Percentiles rank a stretch among this genome's conserved stretches.
Evolutionary conservation across 2,329 filamentous ascomycete genomes (phyloP).

Genomic region (Paraconiothyrium brasiliense): DNA sequence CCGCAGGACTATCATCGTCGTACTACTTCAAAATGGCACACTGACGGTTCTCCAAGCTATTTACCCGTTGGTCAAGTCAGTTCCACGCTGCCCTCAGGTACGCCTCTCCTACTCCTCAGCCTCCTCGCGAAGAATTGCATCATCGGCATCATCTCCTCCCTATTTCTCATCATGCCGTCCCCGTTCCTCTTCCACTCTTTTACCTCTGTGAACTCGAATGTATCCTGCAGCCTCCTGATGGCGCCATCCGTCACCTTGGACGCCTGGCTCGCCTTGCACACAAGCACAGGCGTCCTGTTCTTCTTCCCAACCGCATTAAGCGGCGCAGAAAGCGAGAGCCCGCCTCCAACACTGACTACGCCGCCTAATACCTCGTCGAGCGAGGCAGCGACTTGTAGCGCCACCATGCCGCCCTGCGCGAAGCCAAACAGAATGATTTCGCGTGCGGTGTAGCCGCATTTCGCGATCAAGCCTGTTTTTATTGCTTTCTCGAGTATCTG

Average conservation of each 20-base stretch:
- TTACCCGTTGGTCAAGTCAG: slow-evolving; percentile 38
- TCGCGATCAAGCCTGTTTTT: slow-evolving; percentile 55
- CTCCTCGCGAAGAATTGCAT: slow-evolving; percentile 84
- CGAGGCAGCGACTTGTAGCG: slow-evolving; percentile 55
- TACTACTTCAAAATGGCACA: too few relatives aligned
- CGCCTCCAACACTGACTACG: slow-evolving; percentile 70
- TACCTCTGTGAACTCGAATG: slow-evolving; percentile 63
- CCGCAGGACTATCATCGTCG: too few relatives aligned
- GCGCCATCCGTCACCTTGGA: slow-evolving; percentile 69
- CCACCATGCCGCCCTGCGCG: slow-evolving; percentile 67
- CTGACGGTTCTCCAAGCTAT: too few relatives aligned
- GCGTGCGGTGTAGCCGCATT: slow-evolving; percentile 60
- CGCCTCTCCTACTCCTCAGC: slow-evolving; percentile 64
- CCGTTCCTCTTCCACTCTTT: slow-evolving; percentile 63
- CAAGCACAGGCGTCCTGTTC: slow-evolving; percentile 69
- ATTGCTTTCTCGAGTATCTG: slow-evolving; percentile 56
- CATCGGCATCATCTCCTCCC: slow-evolving; percentile 87
- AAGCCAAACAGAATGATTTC: slow-evolving; percentile 65
- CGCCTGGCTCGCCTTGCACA: slow-evolving; percentile 64
- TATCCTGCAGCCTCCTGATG: slow-evolving; percentile 69
- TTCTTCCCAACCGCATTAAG: slow-evolving; percentile 55
- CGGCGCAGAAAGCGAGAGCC: slow-evolving; percentile 56
- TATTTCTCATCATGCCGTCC: slow-evolving; percentile 82
- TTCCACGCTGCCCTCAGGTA: slow-evolving; percentile 64
- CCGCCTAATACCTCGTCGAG: slow-evolving; percentile 62